Base-by-base conservation (phyloP, 106 monocot species). In the Platanthera zijinensis region DNA sequence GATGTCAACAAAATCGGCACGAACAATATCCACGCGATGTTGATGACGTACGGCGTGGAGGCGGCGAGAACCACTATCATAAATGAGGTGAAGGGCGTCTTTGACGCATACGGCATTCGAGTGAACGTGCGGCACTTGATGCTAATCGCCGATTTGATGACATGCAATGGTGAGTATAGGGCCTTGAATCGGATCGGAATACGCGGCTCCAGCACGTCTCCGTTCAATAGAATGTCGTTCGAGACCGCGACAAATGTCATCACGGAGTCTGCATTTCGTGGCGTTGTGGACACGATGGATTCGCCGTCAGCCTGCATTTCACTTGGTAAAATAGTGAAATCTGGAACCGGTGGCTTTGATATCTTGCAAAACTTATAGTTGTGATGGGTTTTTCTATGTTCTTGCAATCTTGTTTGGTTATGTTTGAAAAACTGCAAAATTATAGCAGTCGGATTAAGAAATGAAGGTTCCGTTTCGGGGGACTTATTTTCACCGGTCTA, bases 121-220 rank as follows among this genome's bases (percentile, higher is more conserved):
- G 92, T 94, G 8, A 83, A 94, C 78, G 80, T 73, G 13, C 85
- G 99, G 9, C 99, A 99, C 69, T 82, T 99, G 22, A 83, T 52
- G 69, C 50, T 99, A 13, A 94, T 94, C 21, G 92, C 92, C 4
- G 94, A 99, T 81, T 90, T 88, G 80, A 99, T 99, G 99, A 90
- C 90, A 5, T 79, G 70, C 50, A 69, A 90, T 54, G 99, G 99
- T 19, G 88, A 86, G 0, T 94, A 90, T 75, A 79, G 99, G n/a
- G 80, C 99, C 0, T 81, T 99, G 92, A 94, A 87, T 61, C 78
- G 99, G 70, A 45, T 84, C 5, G 99, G 88, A 7, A 90, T 92
- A 81, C 78, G 79, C 0, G 51, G 62, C 48, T 85, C 50, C 46
- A 77, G 74, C 67, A 94, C 94, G 3, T 94, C 94, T 4, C 94